A percentile compares a stretch with the other conserved stretches of the same genome.
phyloP scores from a whole-genome alignment of 1,284 basidiomycete genomes.

The Clitocybe nebularis region DNA sequence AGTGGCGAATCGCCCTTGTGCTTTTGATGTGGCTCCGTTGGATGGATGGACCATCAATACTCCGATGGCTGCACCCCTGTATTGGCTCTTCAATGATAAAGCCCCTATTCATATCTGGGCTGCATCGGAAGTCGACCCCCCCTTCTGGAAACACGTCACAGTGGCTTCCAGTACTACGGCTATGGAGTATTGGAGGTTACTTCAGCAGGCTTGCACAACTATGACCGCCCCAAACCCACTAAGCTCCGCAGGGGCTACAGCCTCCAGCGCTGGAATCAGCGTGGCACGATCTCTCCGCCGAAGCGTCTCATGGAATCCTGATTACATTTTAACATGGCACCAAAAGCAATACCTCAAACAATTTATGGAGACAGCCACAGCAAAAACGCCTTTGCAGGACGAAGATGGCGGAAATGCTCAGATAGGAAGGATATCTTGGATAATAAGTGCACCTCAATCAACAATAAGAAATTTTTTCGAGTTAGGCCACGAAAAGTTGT shows the following conservation, averaged over 20 bases:
- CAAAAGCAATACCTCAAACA: constrained; percentile 61
- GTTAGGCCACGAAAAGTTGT: constrained; percentile 33
- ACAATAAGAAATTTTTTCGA: constrained; percentile 46
- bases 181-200: constrained; percentile 51
- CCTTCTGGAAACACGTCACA: constrained; percentile 48
- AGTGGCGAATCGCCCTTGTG: constrained; percentile 35
- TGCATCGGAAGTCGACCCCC: constrained; percentile 45
- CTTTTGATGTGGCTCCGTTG: constrained; percentile 42
- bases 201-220: constrained; percentile 42
- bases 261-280: constrained; percentile 23
- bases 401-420: constrained; percentile 32
- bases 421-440: constrained; percentile 46
- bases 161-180: constrained; percentile 36
- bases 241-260: constrained; percentile 19
- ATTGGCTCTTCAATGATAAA: constrained; percentile 55
- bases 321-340: constrained; percentile 62
- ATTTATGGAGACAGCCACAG: constrained; percentile 40
- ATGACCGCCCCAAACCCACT: constrained; percentile 15
- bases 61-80: constrained; percentile 44
- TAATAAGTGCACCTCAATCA: constrained; percentile 52
- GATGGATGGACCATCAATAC: constrained; percentile 42
- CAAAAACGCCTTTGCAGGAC: constrained; percentile 48
- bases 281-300: constrained; percentile 47
- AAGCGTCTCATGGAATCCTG: constrained; percentile 51
- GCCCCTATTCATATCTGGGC: constrained; percentile 59